phyloP scores from a whole-genome alignment of 192 early-diverging fungal genomes.

The Rhizophagus clarus region DNA sequence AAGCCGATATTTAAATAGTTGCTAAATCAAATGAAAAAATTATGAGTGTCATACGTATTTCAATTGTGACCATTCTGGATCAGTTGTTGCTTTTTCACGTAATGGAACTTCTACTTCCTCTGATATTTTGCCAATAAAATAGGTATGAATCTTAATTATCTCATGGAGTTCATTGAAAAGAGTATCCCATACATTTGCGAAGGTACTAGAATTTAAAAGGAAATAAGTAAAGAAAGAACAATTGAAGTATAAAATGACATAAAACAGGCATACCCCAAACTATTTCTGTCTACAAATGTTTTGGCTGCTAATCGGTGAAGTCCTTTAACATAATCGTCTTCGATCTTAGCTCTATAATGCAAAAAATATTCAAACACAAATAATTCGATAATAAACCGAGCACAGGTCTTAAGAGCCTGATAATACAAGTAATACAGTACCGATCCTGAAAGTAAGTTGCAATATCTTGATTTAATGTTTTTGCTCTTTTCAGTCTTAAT shows the following conservation, averaged over 20 bases:
- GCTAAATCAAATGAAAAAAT: not conserved
- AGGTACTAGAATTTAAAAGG: constrained; percentile 17
- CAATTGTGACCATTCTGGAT: constrained; percentile 21
- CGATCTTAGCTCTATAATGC: constrained; percentile 1
- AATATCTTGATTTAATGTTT: constrained; percentile 51
- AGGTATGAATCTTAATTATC: constrained; percentile 35
- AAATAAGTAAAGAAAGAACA: not conserved
- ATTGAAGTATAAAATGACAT: not conserved
- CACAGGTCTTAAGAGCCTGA: not conserved
- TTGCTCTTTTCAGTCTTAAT: constrained; percentile 46
- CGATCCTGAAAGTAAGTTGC: constrained; percentile 59
- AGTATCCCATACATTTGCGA: constrained; percentile 35
- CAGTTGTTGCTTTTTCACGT: constrained; percentile 24
- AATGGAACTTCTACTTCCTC: constrained; percentile 46
- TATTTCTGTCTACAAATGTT: not conserved
- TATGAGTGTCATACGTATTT: constrained; percentile 5
- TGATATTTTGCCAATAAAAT: constrained; percentile 38
- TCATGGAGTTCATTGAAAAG: constrained; percentile 40
- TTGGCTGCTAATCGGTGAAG: constrained; percentile 25
- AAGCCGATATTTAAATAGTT: not conserved
- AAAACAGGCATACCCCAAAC: constrained; percentile 4
- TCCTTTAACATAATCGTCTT: constrained; percentile 25
- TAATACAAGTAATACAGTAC: constrained; percentile 34
- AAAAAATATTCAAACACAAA: not conserved
- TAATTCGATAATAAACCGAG: not conserved